phyloP scores from a whole-genome alignment of 192 early-diverging fungal species.

The Coemansia sp. region DNA sequence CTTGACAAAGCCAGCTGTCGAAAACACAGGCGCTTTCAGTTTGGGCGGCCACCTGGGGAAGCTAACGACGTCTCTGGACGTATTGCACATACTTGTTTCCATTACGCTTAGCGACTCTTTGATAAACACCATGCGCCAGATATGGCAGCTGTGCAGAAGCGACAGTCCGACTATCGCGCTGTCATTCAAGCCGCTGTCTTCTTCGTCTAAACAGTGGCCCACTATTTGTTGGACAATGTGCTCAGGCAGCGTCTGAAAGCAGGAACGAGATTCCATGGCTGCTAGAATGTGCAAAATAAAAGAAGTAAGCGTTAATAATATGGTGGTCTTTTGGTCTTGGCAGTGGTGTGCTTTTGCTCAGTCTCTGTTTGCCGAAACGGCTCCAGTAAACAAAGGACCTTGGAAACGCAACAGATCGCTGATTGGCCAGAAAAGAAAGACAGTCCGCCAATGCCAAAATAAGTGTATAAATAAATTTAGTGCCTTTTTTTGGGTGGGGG shows the following conservation, averaged over 20 bases:
- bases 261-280: background rate
- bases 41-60: background rate
- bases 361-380: too few relatives aligned
- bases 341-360: too few relatives aligned
- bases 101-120: background rate
- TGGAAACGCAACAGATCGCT: background rate
- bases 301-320: background rate
- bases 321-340: too few relatives aligned
- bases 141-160: background rate
- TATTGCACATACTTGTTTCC: background rate
- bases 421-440: background rate
- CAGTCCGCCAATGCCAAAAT: background rate
- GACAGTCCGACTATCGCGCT: background rate
- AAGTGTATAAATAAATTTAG: background rate
- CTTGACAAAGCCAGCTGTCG: background rate
- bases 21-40: background rate
- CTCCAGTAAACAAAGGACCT: too few relatives aligned
- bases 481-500: slow-evolving; percentile 11
- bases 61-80: background rate
- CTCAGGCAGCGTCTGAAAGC: background rate
- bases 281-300: too few relatives aligned
- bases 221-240: background rate
- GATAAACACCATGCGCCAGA: background rate
- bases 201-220: background rate
- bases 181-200: background rate